Evolutionary conservation across 2,329 filamentous ascomycete species (phyloP), one percentile per base, ranked within the genome.

Genomic region (Fusarium nisikadoi): DNA sequence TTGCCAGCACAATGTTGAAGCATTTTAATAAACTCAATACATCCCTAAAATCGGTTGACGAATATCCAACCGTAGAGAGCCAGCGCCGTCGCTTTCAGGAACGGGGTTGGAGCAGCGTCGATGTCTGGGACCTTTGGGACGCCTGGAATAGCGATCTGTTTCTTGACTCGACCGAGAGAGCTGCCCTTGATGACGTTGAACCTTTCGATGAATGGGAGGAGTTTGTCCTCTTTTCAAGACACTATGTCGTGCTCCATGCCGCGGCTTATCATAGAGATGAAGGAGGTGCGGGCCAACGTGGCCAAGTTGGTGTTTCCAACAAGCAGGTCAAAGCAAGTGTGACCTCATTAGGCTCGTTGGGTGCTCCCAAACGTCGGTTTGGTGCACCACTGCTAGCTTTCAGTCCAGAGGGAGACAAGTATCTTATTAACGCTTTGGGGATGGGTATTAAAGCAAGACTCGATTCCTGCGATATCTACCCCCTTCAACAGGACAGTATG

Each of bases 131-230:
- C 75, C 84, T 98, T 16, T 97, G 95, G 94, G 88, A 94, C 61
- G 84, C 94, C 2, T 98, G 95, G 95, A 89, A 87, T 16, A 89
- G 93, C 72, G 84, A 89, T 19, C 78, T 83, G 6, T 95, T 95
- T 79, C 81, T 97, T 25, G 85, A 84, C 10, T 77, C 86, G 2
- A 81, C 85, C 2, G 87, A 93, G 68, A 88, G 93, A 70, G 83
- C 79, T 39, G 83, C 82, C 16, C 82, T 98, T 19, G 92, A 97
- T 74, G 78, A 83, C 2, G 81, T 94, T 20, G 95, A 98, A 77
- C 90, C 92, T 2, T 98, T 98, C 78, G 95, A 98, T 80, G 95
- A 98, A 81, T 97, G 94, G 94, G 95, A 98, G 81, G 95, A 98
- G 77, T 94, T 98, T 78, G 91, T 92, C 5, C 84, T 97, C 2